phyloP scores from a whole-genome alignment of 23 red algal species.

The Pyropia haitanensis region DNA sequence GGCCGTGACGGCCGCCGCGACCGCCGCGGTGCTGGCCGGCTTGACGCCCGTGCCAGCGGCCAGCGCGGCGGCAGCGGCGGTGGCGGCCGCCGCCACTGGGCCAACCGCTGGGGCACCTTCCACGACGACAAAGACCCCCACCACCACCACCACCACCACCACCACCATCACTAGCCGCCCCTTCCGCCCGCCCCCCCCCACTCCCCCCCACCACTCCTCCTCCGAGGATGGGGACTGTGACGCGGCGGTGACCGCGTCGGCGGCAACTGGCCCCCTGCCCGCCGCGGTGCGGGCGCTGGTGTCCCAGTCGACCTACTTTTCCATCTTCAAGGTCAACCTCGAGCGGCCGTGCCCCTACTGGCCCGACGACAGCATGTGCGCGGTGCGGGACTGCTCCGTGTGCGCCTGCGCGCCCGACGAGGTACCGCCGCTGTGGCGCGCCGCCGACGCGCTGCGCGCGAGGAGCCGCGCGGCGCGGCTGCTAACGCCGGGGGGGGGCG shows the following conservation, averaged over 20 bases:
- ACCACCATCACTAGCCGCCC: slow-evolving; percentile 9
- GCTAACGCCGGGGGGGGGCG: too few relatives aligned
- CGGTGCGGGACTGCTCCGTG: slow-evolving; percentile 77
- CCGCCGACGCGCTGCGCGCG: slow-evolving; percentile 1
- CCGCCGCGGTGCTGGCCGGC: too few relatives aligned
- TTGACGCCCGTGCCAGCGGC: too few relatives aligned
- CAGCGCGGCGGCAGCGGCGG: too few relatives aligned
- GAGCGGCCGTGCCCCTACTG: slow-evolving; percentile 84
- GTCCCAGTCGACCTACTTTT: slow-evolving; percentile 61
- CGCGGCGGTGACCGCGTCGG: slow-evolving; percentile 12
- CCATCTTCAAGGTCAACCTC: slow-evolving; percentile 75
- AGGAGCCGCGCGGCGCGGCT: background rate
- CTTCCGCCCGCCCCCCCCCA: background rate
- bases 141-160: too few relatives aligned
- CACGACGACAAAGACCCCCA: too few relatives aligned
- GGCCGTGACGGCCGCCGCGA: too few relatives aligned
- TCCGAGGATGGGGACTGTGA: slow-evolving; percentile 11
- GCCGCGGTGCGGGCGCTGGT: slow-evolving; percentile 8
- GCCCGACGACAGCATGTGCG: slow-evolving; percentile 54
- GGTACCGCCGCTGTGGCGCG: slow-evolving; percentile 51
- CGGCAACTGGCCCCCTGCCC: slow-evolving; percentile 10
- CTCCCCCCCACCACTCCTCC: slow-evolving; percentile 5
- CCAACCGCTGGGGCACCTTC: too few relatives aligned
- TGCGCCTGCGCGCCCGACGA: slow-evolving; percentile 49
- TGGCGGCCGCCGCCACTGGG: too few relatives aligned